Evolutionary conservation across 169 alveolate genomes (phyloP), one percentile per base, ranked within the genome.

Genomic region (Eimeria zaria): DNA sequence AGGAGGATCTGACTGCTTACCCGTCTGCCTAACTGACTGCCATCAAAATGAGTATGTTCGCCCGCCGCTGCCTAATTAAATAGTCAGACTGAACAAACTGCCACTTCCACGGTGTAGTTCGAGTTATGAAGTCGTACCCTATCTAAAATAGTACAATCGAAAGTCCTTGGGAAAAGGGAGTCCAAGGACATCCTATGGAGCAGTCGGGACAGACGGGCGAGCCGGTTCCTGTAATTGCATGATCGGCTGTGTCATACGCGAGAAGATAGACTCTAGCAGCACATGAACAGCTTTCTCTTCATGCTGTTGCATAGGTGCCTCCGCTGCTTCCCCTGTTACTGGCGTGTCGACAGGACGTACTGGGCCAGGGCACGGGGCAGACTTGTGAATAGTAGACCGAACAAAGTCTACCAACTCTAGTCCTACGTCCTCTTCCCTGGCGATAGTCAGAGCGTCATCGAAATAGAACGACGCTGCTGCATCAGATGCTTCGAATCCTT

Each of bases 201-300:
- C 81, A 12, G 93, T 14, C 83, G 81, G 60, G 58, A 62, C 36
- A 39, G 93, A 60, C n/a, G 81, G 51, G 16, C 80, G 93, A 53
- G 62, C 44, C 41, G 55, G 44, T 36, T 62, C 93, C 5, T 71
- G 48, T 71, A 87, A 36, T 41, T 87, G 93, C 81, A 87, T 62
- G 44, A 87, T 87, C 60, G 93, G 93, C 83, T 62, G 81, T 62
- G 93, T 39, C 93, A 87, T 87, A 36, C 93, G 93, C 14, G 93
- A 62, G 93, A 87, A 87, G 51, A 87, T 87, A 12, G 93, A 87
- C 83, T 87, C 93, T 48, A 87, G 93, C 81, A 87, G 58, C 93
- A 62, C 83, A 41, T 87, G 93, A 33, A 87, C 30, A 62, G 93
- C 93, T 12, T 71, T 87, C 44, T 87, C 93, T 55, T 87, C 93